Evolutionary conservation across 208 protist species (phyloP), one percentile per base, ranked within the genome.

Genomic region (Angomonas desouzai): DNA sequence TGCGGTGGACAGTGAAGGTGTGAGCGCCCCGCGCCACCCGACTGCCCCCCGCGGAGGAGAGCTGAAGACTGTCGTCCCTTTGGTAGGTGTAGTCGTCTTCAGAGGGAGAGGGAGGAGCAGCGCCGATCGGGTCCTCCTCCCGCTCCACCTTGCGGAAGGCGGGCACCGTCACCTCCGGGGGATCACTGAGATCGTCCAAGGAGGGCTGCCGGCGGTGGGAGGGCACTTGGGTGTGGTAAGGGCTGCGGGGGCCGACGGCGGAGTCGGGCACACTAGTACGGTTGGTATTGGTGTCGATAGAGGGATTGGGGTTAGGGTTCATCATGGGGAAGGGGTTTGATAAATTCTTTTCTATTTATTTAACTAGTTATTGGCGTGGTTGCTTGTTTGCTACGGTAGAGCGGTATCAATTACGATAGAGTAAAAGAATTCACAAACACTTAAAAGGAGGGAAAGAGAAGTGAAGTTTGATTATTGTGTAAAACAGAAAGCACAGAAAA

Each of bases 401-500:
- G n/a, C n/a, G n/a, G n/a, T n/a, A n/a, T n/a, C n/a, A n/a, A 13
- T 40, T 13, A 40, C 36, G 9, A 40, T 18, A 40, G 36, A 40
- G 9, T 6, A 18, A 40, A 40, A 40, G 36, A 40, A 40, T 18
- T 40, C 48, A 53, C 55, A 62, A 45, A 40, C 4, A 16, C n/a
- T 62, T 47, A 33, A 32, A n/a, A 23, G 28, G 23, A 55, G 28
- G 36, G 30, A 60, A 51, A 55, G 16, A 63, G 11, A 59, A 29
- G 29, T 58, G 56, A 25, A 62, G 27, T 22, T 18, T 51, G 40
- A 30, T 1, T 36, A 23, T 18, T n/a, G n/a, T n/a, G 6, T 13
- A 40, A 13, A 40, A 13, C 6, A 40, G 36, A 40, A 40, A 13
- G 13, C 13, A 40, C 9, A 53, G 7, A 53, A 27, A 27, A 53